Base-by-base conservation (phyloP, 2,329 filamentous ascomycete genomes). In the Exutisphaerella laricina region DNA sequence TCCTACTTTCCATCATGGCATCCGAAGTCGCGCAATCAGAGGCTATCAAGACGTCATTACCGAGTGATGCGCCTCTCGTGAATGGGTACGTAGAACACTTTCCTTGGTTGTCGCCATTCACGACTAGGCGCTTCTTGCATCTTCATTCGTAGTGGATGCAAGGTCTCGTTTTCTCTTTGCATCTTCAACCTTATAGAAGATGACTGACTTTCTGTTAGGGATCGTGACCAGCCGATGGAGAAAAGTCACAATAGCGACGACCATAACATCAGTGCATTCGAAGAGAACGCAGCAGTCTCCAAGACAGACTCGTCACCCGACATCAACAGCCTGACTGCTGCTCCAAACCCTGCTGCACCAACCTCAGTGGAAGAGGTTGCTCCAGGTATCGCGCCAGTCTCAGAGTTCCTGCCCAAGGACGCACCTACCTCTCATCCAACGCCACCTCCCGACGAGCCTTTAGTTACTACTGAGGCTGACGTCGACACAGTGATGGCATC, bases 381-480 rank as follows among this genome's bases (percentile, higher is more conserved):
- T 8, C 60, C 63, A 41, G 69, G 67, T 39, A 70, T 71, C 22
- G 67, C 68, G 20, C 61, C 66, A 4, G 56, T 67, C 20, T 63
- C 68, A 14, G 64, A 67, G 23, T 70, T 67, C 45, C 54, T 71
- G 32, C 63, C 66, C 14, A 65, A 70, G 37, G 62, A 60, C 41
- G 60, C 67, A 38, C 53, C 60, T 18, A 65, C 66, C 26, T 66
- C 66, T 39, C 67, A 69, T 46, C 58, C 69, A 4, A 66, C 68
- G 16, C 62, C 65, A 32, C 64, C 66, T 23, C 65, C 68, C 1
- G 60, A 67, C 13, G 66, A 70, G 48, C 67, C 68, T 13, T 60
- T 61, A 18, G 51, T 42, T n/a, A 51, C 55, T 21, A 51, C 52
- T 12, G 57, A 56, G 32, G 50, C 56, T 18, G 51, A 58, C 33